Conservation (phyloP, 495 filamentous ascomycete species). For the Xylaria palmicola region DNA sequence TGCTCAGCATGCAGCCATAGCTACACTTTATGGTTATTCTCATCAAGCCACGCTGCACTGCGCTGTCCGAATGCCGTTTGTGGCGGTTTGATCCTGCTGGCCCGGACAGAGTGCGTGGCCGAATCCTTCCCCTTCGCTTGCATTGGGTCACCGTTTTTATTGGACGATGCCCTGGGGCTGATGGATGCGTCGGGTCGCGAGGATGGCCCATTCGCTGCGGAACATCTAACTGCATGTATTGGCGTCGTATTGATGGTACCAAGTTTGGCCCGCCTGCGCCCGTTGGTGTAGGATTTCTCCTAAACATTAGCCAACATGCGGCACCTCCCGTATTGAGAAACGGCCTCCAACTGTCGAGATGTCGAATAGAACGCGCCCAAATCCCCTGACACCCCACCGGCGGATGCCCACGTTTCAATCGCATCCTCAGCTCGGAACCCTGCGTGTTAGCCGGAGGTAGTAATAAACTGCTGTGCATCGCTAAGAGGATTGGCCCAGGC, state of each 20-base stretch:
- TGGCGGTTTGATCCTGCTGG: background rate
- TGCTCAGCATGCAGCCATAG: background rate
- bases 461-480: background rate
- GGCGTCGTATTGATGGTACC: conserved; percentile 4
- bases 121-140: background rate
- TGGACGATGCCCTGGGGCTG: background rate
- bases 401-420: conserved; percentile 1
- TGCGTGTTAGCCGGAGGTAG: background rate
- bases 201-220: background rate
- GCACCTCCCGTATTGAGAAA: background rate
- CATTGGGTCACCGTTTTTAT: background rate
- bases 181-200: background rate
- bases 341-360: conserved; percentile 5
- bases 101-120: background rate
- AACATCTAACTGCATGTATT: background rate
- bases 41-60: background rate
- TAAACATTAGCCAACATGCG: background rate
- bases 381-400: background rate
- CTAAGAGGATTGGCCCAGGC: background rate
- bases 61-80: background rate
- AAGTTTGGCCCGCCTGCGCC: background rate
- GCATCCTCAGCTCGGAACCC: background rate
- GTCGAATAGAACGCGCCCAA: background rate
- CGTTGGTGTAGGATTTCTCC: background rate
- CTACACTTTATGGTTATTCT: background rate